Conservation (phyloP, 2,329 filamentous ascomycete genomes). For the Lomentospora prolificans region DNA sequence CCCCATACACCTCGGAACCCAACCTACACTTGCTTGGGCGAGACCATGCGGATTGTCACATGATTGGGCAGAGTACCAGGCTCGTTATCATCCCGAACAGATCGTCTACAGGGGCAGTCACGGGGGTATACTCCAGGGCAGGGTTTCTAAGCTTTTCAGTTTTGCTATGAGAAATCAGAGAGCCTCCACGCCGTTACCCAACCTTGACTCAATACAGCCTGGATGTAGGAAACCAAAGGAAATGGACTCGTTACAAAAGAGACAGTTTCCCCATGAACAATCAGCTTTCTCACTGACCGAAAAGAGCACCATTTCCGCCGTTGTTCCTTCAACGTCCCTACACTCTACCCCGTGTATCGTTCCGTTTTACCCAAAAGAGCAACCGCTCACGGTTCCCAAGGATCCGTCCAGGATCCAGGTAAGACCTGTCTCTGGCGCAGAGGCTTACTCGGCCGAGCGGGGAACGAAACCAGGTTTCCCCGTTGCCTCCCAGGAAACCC, state of each 20-base stretch:
- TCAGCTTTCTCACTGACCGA: not conserved
- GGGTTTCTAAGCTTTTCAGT: constrained; percentile 1
- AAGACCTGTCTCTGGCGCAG: not conserved
- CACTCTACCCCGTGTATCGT: not conserved
- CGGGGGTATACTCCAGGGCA: not conserved
- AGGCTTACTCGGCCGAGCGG: constrained; percentile 7
- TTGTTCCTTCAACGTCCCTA: not conserved
- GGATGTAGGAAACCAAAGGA: not conserved
- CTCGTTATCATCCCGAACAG: not conserved
- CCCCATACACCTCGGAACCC: not conserved
- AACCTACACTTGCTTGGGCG: not conserved
- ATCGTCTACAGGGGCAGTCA: too few relatives aligned
- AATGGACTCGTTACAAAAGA: not conserved
- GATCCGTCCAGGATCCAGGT: not conserved
- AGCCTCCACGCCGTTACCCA: not conserved
- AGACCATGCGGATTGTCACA: not conserved
- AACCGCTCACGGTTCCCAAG: not conserved
- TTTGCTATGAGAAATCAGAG: constrained; percentile 4
- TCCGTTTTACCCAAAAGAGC: constrained; percentile 7
- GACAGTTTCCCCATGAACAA: not conserved
- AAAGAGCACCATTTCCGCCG: constrained; percentile 5
- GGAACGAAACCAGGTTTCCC: not conserved
- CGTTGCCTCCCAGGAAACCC: not conserved
- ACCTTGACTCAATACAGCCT: constrained; percentile 2
- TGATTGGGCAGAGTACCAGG: not conserved